These are phyloP conservation scores for Bothriochloa decipiens DNA, from an alignment of 176 grass and related monocot species.

Conservation along the genomic window DNA sequence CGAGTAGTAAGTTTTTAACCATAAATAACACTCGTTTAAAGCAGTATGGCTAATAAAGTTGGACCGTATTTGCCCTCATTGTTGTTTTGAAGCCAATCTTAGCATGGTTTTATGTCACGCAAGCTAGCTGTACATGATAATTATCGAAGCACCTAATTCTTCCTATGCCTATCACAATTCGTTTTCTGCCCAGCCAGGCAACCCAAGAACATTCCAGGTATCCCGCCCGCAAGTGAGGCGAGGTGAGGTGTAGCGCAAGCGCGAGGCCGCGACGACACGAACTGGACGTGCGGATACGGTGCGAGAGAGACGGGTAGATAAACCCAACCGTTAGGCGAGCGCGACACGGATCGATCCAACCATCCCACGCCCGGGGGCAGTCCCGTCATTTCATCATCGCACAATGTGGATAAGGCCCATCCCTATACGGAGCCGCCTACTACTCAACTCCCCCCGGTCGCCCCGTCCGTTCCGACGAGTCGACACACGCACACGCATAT, in stretches of 20 bases:
- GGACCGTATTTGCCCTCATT: neutral
- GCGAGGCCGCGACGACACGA: neutral
- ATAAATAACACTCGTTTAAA: neutral
- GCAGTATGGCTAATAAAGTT: neutral
- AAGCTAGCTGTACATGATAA: neutral
- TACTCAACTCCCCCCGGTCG: slow-evolving; percentile 27
- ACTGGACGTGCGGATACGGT: neutral
- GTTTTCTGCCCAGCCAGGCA: neutral
- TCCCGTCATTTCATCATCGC: slow-evolving; percentile 13
- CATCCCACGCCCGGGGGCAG: slow-evolving; percentile 28
- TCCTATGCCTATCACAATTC: neutral
- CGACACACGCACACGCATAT: neutral
- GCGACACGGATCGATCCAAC: slow-evolving; percentile 6
- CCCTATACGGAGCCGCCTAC: slow-evolving; percentile 11
- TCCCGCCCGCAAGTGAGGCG: too few species aligned
- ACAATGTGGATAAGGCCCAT: slow-evolving; percentile 46
- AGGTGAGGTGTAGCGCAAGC: neutral
- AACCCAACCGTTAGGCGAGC: slow-evolving; percentile 25
- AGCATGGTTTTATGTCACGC: neutral
- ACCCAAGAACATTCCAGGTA: too few species aligned
- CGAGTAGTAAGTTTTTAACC: neutral
- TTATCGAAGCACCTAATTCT: neutral
- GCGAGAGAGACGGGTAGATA: slow-evolving; percentile 3
- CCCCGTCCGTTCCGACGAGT: neutral
- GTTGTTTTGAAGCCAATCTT: neutral